A percentile compares a stretch with the other conserved stretches of the same genome.
phyloP scores from a whole-genome alignment of 164 flowering plant genomes.

The Paratinospora sagittata region DNA sequence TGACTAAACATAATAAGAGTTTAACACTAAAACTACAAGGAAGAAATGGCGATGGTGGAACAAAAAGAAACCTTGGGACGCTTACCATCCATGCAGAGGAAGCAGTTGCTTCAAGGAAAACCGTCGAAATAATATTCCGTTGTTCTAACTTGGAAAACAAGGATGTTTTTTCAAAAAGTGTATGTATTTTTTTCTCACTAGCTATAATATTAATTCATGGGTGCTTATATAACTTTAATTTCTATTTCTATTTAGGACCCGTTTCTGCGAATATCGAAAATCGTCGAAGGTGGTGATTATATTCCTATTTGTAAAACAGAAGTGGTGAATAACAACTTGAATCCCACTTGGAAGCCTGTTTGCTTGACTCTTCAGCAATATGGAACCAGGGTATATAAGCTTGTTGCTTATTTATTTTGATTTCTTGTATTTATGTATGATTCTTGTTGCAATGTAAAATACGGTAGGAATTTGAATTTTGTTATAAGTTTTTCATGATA shows the following conservation, averaged over 20 bases:
- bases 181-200: conserved; percentile 26
- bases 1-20: conserved; percentile 40
- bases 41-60: conserved; percentile 21
- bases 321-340: conserved; percentile 60
- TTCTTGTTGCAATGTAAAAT: background rate
- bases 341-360: conserved; percentile 73
- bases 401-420: background rate
- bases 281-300: conserved; percentile 53
- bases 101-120: conserved; percentile 49
- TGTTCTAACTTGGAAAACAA: conserved; percentile 64
- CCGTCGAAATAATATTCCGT: conserved; percentile 55
- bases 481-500: no score
- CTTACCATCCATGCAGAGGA: conserved; percentile 78
- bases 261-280: conserved; percentile 72
- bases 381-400: conserved; percentile 76
- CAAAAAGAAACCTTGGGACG: conserved; percentile 38
- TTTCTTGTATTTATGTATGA: background rate
- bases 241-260: conserved; percentile 49
- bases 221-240: no score
- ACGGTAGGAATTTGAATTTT: no score
- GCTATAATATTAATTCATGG: no score
- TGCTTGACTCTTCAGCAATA: conserved; percentile 61
- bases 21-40: conserved; percentile 43
- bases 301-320: conserved; percentile 90
- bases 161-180: conserved; percentile 80